phyloP scores from a whole-genome alignment of 2,329 filamentous ascomycete genomes.

The Colletotrichum lini region DNA sequence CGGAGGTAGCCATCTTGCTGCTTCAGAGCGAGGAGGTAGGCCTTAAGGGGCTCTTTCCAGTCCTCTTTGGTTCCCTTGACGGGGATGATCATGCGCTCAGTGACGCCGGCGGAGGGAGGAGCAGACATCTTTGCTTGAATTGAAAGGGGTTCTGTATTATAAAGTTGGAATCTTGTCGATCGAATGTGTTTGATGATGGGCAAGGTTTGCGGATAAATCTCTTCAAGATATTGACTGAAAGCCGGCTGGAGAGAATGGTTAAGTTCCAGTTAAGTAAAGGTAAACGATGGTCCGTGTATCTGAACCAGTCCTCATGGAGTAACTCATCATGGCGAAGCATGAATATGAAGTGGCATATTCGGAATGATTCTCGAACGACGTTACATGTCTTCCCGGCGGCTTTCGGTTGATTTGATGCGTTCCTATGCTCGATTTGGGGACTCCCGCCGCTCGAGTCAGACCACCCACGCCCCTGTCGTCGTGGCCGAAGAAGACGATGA shows the following conservation, averaged over 20 bases:
- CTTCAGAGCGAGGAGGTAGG: constrained; percentile 34
- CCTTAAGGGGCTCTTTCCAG: constrained; percentile 36
- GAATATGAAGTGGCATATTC: neutral
- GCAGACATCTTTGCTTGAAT: constrained; percentile 17
- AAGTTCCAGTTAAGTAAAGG: neutral
- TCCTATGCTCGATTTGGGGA: neutral
- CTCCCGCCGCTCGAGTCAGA: neutral
- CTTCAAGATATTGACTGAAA: neutral
- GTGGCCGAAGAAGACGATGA: constrained; percentile 1
- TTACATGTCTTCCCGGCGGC: neutral
- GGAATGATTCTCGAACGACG: neutral
- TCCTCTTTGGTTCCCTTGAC: constrained; percentile 33
- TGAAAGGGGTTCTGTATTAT: too few species aligned
- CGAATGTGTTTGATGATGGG: neutral
- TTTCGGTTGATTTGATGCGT: neutral
- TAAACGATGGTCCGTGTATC: neutral
- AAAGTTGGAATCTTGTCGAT: neutral
- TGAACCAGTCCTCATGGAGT: too few species aligned
- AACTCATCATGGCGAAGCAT: neutral
- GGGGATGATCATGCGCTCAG: constrained; percentile 36
- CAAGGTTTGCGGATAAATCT: too few species aligned
- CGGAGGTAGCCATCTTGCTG: constrained; percentile 35
- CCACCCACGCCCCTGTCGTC: neutral
- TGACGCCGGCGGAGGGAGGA: constrained; percentile 18
- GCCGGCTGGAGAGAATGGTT: neutral